Base-by-base conservation (phyloP, 495 filamentous ascomycete genomes). In the Penicillium manginii region DNA sequence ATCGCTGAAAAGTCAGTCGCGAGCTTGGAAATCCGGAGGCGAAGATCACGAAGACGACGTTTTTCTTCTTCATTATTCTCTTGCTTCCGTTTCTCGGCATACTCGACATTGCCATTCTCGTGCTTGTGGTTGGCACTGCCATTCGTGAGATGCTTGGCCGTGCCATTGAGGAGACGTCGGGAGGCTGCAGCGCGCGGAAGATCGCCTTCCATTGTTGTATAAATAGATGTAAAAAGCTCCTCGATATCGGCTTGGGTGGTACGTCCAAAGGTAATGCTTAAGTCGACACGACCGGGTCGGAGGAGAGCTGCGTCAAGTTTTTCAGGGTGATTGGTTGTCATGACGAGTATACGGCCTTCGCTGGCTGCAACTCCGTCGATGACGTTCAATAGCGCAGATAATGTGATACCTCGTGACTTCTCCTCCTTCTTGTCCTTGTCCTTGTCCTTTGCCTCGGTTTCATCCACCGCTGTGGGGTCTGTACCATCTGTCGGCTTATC, bases 301-400 rank as follows among this genome's bases (percentile, higher is more conserved):
- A 91, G 86, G 3, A 94, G 79, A 0, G 91, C 90, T 37, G 84
- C 78, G 62, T 94, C 91, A 1, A 94, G 79, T 59, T 87, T 87
- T 33, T 92, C 88, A 0, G 85, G 64, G 63, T 91, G 87, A 63
- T 94, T 94, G 46, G 91, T 92, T 2, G 90, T 93, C 89, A 94
- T 93, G 60, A 94, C 88, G 9, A 93, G 80, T 17, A 93, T 84
- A 5, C 89, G 82, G 12, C 90, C 91, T 68, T 93, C 89, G 52
- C 85, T 84, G 1, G 84, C 85, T 8, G 88, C 86, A n/a, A 92
- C 88, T 15, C 91, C 90, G 61, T 93, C 91, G 31, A 94, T 82
- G 32, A 89, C 89, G 61, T 93, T 94, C 39, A 94, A 76, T 11
- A 94, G 74, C 0, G 84, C 89, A 2, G 89, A 92, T 12, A 94